Conservation (phyloP, 371 early-diverging fungal genomes). For the Smittium culicis region DNA sequence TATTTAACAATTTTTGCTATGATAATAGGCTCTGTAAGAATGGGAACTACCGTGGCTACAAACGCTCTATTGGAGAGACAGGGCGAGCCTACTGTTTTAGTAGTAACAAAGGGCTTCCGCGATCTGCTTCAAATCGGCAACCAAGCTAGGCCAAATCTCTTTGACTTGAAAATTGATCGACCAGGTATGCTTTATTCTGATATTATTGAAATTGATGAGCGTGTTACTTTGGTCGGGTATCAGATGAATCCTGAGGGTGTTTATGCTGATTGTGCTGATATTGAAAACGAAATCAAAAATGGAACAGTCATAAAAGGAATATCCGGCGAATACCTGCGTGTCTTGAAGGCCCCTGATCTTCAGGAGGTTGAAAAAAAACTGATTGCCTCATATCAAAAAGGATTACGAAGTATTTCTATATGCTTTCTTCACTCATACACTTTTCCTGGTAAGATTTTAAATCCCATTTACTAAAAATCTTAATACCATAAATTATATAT, state of each 20-base stretch:
- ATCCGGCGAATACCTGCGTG: constrained; percentile 71
- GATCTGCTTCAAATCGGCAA: constrained; percentile 59
- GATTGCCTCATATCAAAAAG: constrained; percentile 42
- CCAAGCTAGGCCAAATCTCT: constrained; percentile 85
- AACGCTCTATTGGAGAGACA: constrained; percentile 83
- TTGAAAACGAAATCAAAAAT: background rate
- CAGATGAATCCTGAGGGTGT: constrained; percentile 42
- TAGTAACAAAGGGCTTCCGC: constrained; percentile 85
- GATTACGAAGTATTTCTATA: constrained; percentile 73
- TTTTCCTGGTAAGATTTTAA: constrained; percentile 7
- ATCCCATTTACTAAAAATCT: too few relatives aligned
- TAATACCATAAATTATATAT: too few relatives aligned
- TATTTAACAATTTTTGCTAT: too few relatives aligned
- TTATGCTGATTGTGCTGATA: constrained; percentile 20
- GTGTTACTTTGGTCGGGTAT: constrained; percentile 67
- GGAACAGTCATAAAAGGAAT: constrained; percentile 42
- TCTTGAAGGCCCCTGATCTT: constrained; percentile 48
- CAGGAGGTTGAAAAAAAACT: constrained; percentile 41
- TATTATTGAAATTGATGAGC: constrained; percentile 80
- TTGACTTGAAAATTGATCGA: constrained; percentile 68
- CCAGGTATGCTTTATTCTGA: constrained; percentile 70
- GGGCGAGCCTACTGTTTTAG: constrained; percentile 71
- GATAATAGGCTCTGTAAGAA: constrained; percentile 70
- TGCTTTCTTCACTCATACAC: constrained; percentile 81
- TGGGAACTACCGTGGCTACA: constrained; percentile 96